These are phyloP conservation scores for Trametopsis cervina DNA, from an alignment of 768 basidiomycete species.

Conservation along the genomic window DNA sequence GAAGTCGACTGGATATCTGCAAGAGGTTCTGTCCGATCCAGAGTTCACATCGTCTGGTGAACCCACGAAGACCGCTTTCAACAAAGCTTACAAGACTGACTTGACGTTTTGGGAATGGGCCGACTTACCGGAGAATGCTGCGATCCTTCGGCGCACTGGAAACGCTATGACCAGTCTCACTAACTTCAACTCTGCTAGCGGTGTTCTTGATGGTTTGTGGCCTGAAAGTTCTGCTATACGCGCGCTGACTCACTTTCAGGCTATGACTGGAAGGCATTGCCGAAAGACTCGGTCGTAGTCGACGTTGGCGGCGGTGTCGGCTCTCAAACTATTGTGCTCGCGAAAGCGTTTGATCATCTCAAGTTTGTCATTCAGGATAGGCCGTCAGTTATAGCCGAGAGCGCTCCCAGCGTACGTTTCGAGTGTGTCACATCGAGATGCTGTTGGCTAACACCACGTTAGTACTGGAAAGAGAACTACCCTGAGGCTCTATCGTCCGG, in stretches of 20 bases:
- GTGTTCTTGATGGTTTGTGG: constrained; percentile 7
- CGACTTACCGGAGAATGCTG: constrained; percentile 9
- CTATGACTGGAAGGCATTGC: constrained; percentile 23
- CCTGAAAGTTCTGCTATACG: background rate
- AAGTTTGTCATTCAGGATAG: constrained; percentile 27
- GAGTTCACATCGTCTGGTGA: constrained; percentile 15
- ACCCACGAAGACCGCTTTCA: constrained; percentile 12
- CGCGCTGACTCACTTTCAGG: background rate
- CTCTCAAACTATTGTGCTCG: constrained; percentile 17
- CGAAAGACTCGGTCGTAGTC: constrained; percentile 21
- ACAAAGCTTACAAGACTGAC: constrained; percentile 7
- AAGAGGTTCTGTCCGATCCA: constrained; percentile 19
- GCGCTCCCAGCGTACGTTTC: background rate
- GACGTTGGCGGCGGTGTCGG: constrained; percentile 31
- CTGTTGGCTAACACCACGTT: background rate
- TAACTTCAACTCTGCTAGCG: background rate
- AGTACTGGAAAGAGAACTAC: constrained; percentile 3
- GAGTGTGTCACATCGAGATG: background rate
- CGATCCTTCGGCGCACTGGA: background rate
- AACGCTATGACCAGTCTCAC: background rate
- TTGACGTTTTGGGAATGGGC: constrained; percentile 6
- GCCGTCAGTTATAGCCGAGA: constrained; percentile 15
- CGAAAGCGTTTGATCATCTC: constrained; percentile 18
- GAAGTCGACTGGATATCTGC: constrained; percentile 12
- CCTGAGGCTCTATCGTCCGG: background rate